phyloP scores from a whole-genome alignment of 257 asterid genomes.

The Anisodus acutangulus region DNA sequence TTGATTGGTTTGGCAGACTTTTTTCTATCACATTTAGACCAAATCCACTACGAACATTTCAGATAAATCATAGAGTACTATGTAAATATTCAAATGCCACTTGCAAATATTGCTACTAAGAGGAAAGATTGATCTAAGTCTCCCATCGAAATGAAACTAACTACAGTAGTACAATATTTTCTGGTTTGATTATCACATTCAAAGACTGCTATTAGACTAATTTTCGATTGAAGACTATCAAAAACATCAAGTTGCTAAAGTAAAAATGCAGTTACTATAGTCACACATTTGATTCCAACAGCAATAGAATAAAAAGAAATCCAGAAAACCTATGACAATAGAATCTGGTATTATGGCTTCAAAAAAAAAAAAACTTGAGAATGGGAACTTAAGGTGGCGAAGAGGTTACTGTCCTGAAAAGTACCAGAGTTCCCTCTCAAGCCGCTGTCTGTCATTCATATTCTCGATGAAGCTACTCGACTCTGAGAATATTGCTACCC shows the following conservation, averaged over 20 bases:
- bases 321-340: slow-evolving; percentile 14
- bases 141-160: no score
- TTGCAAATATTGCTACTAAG: no score
- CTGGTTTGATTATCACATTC: neutral
- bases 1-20: no score
- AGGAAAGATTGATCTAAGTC: no score
- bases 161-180: no score
- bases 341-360: neutral
- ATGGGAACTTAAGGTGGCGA: neutral
- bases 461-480: slow-evolving; percentile 16
- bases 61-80: no score
- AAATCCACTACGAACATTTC: no score
- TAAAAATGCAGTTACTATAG: neutral
- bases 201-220: neutral
- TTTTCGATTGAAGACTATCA: neutral
- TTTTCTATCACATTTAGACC: no score
- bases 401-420: slow-evolving; percentile 11
- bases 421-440: neutral
- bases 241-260: neutral
- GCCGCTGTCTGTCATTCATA: neutral
- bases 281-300: slow-evolving; percentile 7
- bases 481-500: neutral
- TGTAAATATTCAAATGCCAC: no score
- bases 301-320: neutral
- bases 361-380: neutral